Evolutionary conservation across 2,329 filamentous ascomycete species (phyloP), one percentile per base, ranked within the genome.

Genomic region (Davidsoniella eucalypti): DNA sequence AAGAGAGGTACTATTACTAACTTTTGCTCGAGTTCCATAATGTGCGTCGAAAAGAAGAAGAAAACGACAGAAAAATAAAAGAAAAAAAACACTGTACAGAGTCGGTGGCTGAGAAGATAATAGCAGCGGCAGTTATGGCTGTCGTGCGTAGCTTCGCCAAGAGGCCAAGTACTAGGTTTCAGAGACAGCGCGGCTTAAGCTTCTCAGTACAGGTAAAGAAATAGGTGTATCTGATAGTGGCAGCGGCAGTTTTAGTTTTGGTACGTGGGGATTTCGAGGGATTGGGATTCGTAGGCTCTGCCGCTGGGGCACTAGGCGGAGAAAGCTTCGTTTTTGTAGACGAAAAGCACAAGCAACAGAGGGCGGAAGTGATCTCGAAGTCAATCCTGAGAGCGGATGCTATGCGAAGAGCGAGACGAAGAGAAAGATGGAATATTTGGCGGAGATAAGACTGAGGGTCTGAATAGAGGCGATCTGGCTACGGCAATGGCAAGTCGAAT

Each of bases 1-100:
- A 29, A 10, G 26, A 29, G 7, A 29, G n/a, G 36, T 42, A 42
- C 14, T 16, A 14, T 5, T 39, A 52, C 51, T 40, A 23, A 53
- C 51, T 53, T 53, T 53, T 53, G 51, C 45, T 53, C 47, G 18
- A 53, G 48, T 50, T 53, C 51, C 51, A 53, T 53, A 29, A 29
- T 33, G 26, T 21, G 17, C 26, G 17, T 21, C 25, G 26, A 37
- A 17, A 17, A n/a, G 17, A 50, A 12, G 12, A 21, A 18, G 29
- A 21, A 37, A 47, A 47, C 17, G 5, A 39, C n/a, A 9, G 5
- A 38, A 47, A 25, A n/a, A 14, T n/a, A n/a, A n/a, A n/a, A n/a
- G n/a, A n/a, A n/a, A n/a, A 8, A 47, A 40, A 23, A 25, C 21
- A 18, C 18, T 21, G 14, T 17, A 10, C 23, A 18, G 17, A 7